Evolutionary conservation across 495 filamentous ascomycete species (phyloP), one percentile per base, ranked within the genome.

Genomic region (Neurospora sublineolata): DNA sequence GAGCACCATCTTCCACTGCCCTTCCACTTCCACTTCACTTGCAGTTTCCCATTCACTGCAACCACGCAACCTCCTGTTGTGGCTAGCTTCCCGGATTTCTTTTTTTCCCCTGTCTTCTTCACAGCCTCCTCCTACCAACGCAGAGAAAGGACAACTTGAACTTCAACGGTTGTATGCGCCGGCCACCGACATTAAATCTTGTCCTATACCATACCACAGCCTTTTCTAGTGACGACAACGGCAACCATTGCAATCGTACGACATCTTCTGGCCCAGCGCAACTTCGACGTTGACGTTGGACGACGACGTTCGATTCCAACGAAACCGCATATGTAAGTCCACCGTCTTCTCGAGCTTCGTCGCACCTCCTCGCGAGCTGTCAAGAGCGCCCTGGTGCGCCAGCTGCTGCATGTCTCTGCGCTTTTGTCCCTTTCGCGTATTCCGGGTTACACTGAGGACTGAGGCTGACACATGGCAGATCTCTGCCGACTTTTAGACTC

Each of bases 401-500:
- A 0, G 52, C 12, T 60, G 12, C 52, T 60, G 23, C 52, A 60
- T 60, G 52, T 60, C 52, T 60, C 12, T 60, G 52, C 52, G 20
- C 23, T 27, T 30, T 58, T 58, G 46, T 58, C 23, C 46, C 4
- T 58, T 30, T 58, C 68, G 38, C 41, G 23, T 33, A 11, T 37
- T 52, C 18, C 39, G 10, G 41, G 52, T 36, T 37, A 52, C 42
- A 36, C 30, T 16, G 18, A 33, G 1, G 69, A 42, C 33, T 4
- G 27, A 27, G 37, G 20, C 18, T 33, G 42, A 44, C 38, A 69
- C 30, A 69, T 68, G 38, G 67, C 71, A 36, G 11, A 39, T 0
- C 70, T 72, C 52, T 75, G 68, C 73, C 52, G 76, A 72, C 68
- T 14, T 73, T 64, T 79, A 78, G 74, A 78, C 71, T 73, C 72